phyloP scores from a whole-genome alignment of 2,329 filamentous ascomycete species.

The Ophiostoma tasmaniense region DNA sequence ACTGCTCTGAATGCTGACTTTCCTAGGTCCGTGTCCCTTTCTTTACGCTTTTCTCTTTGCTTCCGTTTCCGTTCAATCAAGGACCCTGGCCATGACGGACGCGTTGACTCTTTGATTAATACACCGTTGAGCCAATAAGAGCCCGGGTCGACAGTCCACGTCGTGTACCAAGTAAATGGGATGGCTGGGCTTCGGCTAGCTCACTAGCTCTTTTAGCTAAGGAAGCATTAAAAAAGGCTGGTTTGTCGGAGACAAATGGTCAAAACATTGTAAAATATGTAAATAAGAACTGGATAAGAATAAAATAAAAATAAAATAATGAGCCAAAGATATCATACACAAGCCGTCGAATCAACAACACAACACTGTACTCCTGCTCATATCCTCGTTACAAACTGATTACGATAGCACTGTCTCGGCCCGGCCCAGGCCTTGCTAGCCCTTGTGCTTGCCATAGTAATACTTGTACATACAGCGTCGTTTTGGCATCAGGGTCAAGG shows the following conservation, averaged over 20 bases:
- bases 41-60: not conserved
- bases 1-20: not conserved
- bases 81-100: not conserved
- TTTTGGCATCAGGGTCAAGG: not conserved
- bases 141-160: not conserved
- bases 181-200: not conserved
- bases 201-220: not conserved
- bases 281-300: not conserved
- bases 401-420: not conserved
- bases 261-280: not conserved
- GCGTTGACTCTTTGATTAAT: not conserved
- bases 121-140: not conserved
- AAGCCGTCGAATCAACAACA: not conserved
- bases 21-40: not conserved
- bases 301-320: not conserved
- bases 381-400: not conserved
- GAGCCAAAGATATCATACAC: not conserved
- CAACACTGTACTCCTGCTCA: not conserved
- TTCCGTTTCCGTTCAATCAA: not conserved
- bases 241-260: not conserved
- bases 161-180: not conserved
- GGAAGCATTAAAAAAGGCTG: too few relatives aligned
- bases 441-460: not conserved
- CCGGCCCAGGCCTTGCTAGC: not conserved
- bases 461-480: conserved; percentile 1